These are phyloP conservation scores for Malassezia dermatis DNA, from an alignment of 1,284 basidiomycete genomes.

Conservation along the genomic window DNA sequence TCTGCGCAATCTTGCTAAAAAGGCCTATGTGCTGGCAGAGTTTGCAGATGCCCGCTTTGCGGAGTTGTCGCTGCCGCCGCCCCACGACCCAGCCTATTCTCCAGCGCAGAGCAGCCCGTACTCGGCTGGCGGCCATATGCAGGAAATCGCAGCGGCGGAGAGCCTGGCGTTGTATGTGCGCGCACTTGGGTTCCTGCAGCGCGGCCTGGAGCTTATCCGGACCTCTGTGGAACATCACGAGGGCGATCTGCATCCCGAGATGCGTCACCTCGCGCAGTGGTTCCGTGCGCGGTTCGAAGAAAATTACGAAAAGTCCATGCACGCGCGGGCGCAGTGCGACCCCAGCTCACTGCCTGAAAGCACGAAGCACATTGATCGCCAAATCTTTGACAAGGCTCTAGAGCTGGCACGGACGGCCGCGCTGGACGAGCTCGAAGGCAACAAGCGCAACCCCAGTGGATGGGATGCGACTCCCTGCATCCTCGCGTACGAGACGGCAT, in stretches of 20 bases:
- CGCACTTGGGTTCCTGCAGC: constrained; percentile 80
- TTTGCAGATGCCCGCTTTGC: constrained; percentile 89
- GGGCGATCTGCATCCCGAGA: constrained; percentile 49
- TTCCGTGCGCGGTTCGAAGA: constrained; percentile 55
- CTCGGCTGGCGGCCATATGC: constrained; percentile 16
- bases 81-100: neutral
- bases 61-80: constrained; percentile 44
- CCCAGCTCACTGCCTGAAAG: constrained; percentile 49
- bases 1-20: constrained; percentile 83
- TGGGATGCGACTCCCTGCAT: constrained; percentile 68
- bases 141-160: constrained; percentile 55
- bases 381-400: constrained; percentile 54
- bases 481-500: constrained; percentile 81
- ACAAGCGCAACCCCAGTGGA: constrained; percentile 50
- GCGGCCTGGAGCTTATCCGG: constrained; percentile 57
- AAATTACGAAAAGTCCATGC: constrained; percentile 55
- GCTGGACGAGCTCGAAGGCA: constrained; percentile 66
- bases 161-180: constrained; percentile 84
- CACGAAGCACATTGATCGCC: constrained; percentile 51
- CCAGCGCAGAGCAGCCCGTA: constrained; percentile 12
- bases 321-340: constrained; percentile 51
- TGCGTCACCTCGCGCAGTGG: constrained; percentile 56
- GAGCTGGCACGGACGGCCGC: constrained; percentile 74
- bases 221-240: constrained; percentile 31
- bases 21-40: constrained; percentile 80